These are phyloP conservation scores for Cordyceps farinosa DNA, from an alignment of 2,329 filamentous ascomycete species.

Conservation along the genomic window DNA sequence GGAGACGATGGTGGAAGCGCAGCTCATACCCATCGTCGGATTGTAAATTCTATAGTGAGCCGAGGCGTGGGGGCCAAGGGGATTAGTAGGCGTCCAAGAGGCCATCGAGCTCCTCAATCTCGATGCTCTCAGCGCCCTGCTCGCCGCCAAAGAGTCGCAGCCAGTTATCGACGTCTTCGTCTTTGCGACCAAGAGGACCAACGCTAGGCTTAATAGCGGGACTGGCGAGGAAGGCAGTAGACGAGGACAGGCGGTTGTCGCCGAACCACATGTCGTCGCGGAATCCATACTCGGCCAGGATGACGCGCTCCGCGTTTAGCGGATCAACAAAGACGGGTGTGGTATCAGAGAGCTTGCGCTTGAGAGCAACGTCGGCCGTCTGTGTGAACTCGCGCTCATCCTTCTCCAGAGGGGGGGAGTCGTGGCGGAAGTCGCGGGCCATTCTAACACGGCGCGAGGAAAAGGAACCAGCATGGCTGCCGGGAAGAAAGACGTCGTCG, in stretches of 20 bases:
- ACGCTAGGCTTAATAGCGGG: constrained; percentile 46
- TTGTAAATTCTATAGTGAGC: constrained; percentile 19
- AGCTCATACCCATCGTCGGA: constrained; percentile 21
- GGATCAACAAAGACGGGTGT: constrained; percentile 27
- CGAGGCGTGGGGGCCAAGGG: constrained; percentile 17
- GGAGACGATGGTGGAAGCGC: constrained; percentile 16
- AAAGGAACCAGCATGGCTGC: constrained; percentile 62
- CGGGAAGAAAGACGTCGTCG: constrained; percentile 56
- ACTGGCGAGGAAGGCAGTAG: constrained; percentile 49
- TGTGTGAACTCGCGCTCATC: constrained; percentile 97
- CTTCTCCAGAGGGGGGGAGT: constrained; percentile 84
- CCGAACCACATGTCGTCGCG: constrained; percentile 54
- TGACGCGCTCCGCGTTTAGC: constrained; percentile 26
- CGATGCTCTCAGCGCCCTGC: constrained; percentile 79
- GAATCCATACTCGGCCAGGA: constrained; percentile 33
- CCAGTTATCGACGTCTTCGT: constrained; percentile 38
- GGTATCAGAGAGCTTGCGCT: constrained; percentile 54
- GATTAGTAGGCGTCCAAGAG: constrained; percentile 71
- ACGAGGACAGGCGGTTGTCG: constrained; percentile 36
- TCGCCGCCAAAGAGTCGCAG: constrained; percentile 53
- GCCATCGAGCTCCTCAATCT: constrained; percentile 88
- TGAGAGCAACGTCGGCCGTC: constrained; percentile 80
- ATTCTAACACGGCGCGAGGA: constrained; percentile 44
- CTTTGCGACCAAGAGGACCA: constrained; percentile 31
- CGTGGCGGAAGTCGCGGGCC: constrained; percentile 53